phyloP scores from a whole-genome alignment of 441 rosid species.

The Francoa sonchifolia region DNA sequence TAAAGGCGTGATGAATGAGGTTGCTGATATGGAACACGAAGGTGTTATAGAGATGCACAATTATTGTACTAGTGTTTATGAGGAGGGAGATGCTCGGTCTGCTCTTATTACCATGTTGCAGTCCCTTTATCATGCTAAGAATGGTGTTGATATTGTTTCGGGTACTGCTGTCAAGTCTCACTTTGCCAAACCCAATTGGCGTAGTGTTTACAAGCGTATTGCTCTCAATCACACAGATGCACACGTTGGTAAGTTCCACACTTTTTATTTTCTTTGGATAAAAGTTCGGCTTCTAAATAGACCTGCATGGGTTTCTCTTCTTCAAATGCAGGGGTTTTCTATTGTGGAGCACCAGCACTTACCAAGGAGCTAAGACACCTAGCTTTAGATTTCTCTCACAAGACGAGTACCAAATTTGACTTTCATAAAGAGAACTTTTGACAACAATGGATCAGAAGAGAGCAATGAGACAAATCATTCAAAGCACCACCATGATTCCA shows the following conservation, averaged over 20 bases:
- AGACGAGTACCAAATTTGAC: conserved; percentile 46
- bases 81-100: conserved; percentile 86
- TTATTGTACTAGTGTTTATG: conserved; percentile 88
- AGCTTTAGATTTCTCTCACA: conserved; percentile 45
- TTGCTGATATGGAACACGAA: conserved; percentile 66
- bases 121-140: conserved; percentile 73
- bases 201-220: conserved; percentile 65
- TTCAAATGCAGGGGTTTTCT: conserved; percentile 60
- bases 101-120: conserved; percentile 85
- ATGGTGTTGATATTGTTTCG: conserved; percentile 76
- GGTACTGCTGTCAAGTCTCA: conserved; percentile 85
- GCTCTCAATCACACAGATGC: conserved; percentile 50
- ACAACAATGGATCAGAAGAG: too few relatives aligned
- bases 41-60: conserved; percentile 69
- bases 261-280: neutral
- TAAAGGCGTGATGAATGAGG: conserved; percentile 85
- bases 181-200: conserved; percentile 83
- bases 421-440: conserved; percentile 62
- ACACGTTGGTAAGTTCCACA: conserved; percentile 51
- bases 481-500: too few relatives aligned
- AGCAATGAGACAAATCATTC: too few relatives aligned
- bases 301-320: neutral
- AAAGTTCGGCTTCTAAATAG: neutral
- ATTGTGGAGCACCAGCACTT: conserved; percentile 47
- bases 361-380: conserved; percentile 35